Evolutionary conservation across 352 stramenopile genomes (phyloP), one percentile per base, ranked within the genome.

Genomic region (Bremia lactucae): DNA sequence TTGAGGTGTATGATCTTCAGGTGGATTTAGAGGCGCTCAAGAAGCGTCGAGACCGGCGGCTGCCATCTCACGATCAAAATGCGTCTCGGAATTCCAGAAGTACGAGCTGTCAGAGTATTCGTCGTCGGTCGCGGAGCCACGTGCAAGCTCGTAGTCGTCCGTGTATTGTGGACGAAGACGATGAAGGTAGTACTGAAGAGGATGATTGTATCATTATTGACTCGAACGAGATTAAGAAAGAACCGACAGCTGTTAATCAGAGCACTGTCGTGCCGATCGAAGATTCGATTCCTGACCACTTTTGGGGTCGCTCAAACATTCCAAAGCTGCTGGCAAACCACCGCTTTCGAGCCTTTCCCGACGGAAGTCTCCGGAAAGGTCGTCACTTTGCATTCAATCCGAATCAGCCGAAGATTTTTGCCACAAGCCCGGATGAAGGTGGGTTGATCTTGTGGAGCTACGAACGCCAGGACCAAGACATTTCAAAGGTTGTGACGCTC

Each of bases 401-500:
- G 28, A 72, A 69, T 13, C 64, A 81, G 48, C 63, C 67, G 6
- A 66, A 87, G 49, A 66, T 78, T 38, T 86, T 93, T 31, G 75
- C 75, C 3, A 86, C 75, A 10, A 77, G 67, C 24, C 76, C 77
- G 7, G 80, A 93, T 55, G 77, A 90, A 34, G 80, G 80, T 29
- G 78, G 72, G 0, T 41, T 93, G 13, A 83, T 83, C 7, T 37
- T 93, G 31, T 93, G 80, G 80, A 81, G 65, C 29, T 93, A 90
- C 49, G 46, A 72, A 24, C 60, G 67, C 8, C 50, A 76, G 18
- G 67, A 62, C 2, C 74, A 87, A 55, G 56, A 78, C 8, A 54
- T 93, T 24, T 36, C 56, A 10, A 80, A 78, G 46, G 55, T 89
- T 28, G 70, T 79, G 46, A 69, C 55, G 38, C 58, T 93, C 20